phyloP scores from a whole-genome alignment of 805 yeast species.

The Metschnikowia reukaufii region DNA sequence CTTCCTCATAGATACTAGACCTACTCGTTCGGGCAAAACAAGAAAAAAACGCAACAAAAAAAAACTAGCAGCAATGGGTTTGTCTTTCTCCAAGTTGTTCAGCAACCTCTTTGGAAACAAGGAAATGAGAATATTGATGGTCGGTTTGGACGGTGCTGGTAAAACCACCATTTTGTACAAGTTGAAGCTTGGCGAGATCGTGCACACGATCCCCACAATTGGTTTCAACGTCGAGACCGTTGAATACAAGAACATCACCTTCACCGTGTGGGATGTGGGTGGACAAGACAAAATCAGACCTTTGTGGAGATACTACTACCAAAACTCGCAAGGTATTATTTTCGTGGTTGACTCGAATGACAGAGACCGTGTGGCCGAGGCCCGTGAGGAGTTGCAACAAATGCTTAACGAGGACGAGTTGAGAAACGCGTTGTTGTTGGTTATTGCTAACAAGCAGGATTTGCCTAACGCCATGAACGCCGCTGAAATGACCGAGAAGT shows the following conservation, averaged over 20 bases:
- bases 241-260: constrained; percentile 93
- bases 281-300: constrained; percentile 99
- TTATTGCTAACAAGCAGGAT: constrained; percentile 98
- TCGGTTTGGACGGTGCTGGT: constrained; percentile 98
- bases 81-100: constrained; percentile 90
- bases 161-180: constrained; percentile 94
- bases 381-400: constrained; percentile 97
- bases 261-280: constrained; percentile 99
- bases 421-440: constrained; percentile 92
- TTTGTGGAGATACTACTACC: constrained; percentile 98
- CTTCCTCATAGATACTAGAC: constrained; percentile 8
- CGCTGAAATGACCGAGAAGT: constrained; percentile 95
- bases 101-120: constrained; percentile 95
- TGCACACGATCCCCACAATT: constrained; percentile 94
- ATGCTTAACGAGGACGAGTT: constrained; percentile 98
- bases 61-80: constrained; percentile 62
- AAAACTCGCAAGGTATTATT: constrained; percentile 97
- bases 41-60: neutral
- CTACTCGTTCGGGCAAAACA: neutral
- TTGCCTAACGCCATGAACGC: constrained; percentile 99
- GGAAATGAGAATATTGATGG: constrained; percentile 98
- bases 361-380: constrained; percentile 96
- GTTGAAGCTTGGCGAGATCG: constrained; percentile 93
- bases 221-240: constrained; percentile 98
- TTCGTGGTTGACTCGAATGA: constrained; percentile 98